Percentiles rank a stretch among this genome's conserved stretches.
phyloP scores from a whole-genome alignment of 2,329 filamentous ascomycete genomes.

The Stagonosporopsis rhizophila region DNA sequence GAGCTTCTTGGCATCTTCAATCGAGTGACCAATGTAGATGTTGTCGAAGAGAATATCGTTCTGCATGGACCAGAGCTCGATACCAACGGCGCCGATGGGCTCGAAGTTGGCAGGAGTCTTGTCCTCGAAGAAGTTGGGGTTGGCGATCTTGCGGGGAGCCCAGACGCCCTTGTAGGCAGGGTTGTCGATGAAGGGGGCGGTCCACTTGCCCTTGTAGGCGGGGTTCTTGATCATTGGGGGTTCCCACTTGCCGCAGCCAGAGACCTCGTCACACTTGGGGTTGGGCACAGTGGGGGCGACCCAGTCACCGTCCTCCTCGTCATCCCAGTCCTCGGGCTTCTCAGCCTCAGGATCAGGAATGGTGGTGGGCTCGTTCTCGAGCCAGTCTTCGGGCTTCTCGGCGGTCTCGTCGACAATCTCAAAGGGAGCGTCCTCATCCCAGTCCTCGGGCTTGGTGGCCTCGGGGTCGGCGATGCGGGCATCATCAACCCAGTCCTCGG shows the following conservation, averaged over 20 bases:
- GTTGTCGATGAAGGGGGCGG: conserved; percentile 91
- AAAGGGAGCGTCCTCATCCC: conserved; percentile 97
- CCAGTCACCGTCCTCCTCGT: conserved; percentile 99
- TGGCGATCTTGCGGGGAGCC: conserved; percentile 94
- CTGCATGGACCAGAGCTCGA: conserved; percentile 99
- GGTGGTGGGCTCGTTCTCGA: conserved; percentile 83
- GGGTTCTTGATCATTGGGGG: conserved; percentile 94
- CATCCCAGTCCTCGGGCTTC: conserved; percentile 99
- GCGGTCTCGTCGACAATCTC: conserved; percentile 96
- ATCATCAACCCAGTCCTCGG: conserved; percentile 94
- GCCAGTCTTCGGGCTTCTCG: conserved; percentile 92
- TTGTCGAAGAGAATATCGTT: conserved; percentile 99
- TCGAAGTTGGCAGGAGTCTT: conserved; percentile 96
- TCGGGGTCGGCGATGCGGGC: conserved; percentile 89
- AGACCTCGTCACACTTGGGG: conserved; percentile 91
- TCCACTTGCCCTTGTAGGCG: conserved; percentile 99
- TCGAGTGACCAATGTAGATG: conserved; percentile 98
- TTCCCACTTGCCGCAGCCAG: conserved; percentile 93
- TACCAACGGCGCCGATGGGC: conserved; percentile 97
- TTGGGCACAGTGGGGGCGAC: conserved; percentile 87
- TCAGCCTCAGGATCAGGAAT: conserved; percentile 91
- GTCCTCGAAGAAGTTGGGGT: conserved; percentile 96
- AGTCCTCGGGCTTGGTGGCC: conserved; percentile 95
- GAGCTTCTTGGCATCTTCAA: conserved; percentile 89
- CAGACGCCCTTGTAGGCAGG: conserved; percentile 96